phyloP scores from a whole-genome alignment of 805 yeast species.

The Saturnispora ahearnii region DNA sequence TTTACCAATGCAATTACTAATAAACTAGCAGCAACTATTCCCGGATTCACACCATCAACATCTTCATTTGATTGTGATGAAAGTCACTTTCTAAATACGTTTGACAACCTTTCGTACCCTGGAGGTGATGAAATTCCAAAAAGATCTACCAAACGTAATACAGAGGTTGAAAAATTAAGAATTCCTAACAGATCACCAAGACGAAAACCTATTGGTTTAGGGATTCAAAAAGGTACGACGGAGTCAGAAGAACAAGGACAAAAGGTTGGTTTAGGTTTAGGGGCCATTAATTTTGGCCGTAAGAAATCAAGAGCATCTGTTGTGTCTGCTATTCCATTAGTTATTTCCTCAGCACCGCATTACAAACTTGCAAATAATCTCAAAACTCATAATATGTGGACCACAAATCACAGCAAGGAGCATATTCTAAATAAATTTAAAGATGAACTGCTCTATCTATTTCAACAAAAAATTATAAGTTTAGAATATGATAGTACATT shows the following conservation, averaged over 20 bases:
- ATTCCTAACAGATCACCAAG: slow-evolving; percentile 4
- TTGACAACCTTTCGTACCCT: neutral
- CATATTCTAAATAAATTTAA: slow-evolving; percentile 17
- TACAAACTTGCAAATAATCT: neutral
- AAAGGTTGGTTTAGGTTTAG: slow-evolving; percentile 5
- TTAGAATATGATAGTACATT: slow-evolving; percentile 7
- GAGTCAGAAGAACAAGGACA: neutral
- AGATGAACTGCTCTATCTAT: slow-evolving; percentile 14
- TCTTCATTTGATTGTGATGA: neutral
- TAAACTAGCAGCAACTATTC: neutral
- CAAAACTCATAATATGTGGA: slow-evolving; percentile 10
- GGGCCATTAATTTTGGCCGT: slow-evolving; percentile 11
- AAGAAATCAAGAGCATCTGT: slow-evolving; percentile 29
- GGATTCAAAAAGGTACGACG: neutral
- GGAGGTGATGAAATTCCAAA: neutral
- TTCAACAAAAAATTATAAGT: slow-evolving; percentile 10
- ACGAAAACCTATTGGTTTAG: neutral
- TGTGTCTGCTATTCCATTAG: slow-evolving; percentile 27
- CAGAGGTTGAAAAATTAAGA: neutral
- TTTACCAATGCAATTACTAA: slow-evolving; percentile 12
- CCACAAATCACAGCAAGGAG: slow-evolving; percentile 12
- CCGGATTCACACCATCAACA: neutral
- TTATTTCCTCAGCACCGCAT: slow-evolving; percentile 25
- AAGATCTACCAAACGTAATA: neutral
- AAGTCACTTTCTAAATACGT: neutral